These are phyloP conservation scores for Chondrus crispus DNA, from an alignment of 23 red algal species.

Conservation along the genomic window DNA sequence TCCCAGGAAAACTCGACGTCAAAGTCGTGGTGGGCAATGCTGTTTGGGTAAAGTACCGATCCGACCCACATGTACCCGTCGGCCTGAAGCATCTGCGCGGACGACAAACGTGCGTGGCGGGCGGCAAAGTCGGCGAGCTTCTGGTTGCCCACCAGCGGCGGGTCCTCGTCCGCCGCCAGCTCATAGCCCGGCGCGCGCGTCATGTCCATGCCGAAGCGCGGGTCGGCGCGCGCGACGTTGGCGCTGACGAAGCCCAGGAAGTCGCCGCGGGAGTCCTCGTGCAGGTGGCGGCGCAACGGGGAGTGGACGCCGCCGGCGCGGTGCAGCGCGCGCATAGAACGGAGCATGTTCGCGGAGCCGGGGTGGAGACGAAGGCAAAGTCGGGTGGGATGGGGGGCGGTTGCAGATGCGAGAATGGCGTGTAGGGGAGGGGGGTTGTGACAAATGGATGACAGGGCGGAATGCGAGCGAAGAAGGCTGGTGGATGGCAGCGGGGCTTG, in stretches of 20 bases:
- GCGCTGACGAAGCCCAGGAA: conserved; percentile 48
- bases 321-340: neutral
- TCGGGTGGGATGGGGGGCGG: too few species aligned
- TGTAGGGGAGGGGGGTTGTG: too few species aligned
- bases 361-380: too few species aligned
- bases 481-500: too few species aligned
- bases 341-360: too few species aligned
- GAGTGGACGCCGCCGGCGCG: neutral
- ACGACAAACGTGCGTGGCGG: conserved; percentile 48
- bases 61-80: conserved; percentile 63
- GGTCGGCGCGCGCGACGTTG: neutral
- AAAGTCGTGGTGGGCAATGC: conserved; percentile 11
- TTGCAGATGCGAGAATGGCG: too few species aligned
- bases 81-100: conserved; percentile 26
- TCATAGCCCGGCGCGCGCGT: conserved; percentile 56
- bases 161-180: conserved; percentile 50
- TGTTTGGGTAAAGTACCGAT: conserved; percentile 34
- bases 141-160: conserved; percentile 33
- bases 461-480: too few species aligned
- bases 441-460: too few species aligned
- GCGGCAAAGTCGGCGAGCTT: conserved; percentile 55
- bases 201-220: conserved; percentile 65
- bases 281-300: conserved; percentile 5
- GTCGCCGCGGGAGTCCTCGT: conserved; percentile 57
- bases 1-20: conserved; percentile 48